A percentile compares a stretch with the other conserved stretches of the same genome.
Evolutionary conservation across 768 basidiomycete genomes (phyloP).

Genomic region (Galerina sulciceps): DNA sequence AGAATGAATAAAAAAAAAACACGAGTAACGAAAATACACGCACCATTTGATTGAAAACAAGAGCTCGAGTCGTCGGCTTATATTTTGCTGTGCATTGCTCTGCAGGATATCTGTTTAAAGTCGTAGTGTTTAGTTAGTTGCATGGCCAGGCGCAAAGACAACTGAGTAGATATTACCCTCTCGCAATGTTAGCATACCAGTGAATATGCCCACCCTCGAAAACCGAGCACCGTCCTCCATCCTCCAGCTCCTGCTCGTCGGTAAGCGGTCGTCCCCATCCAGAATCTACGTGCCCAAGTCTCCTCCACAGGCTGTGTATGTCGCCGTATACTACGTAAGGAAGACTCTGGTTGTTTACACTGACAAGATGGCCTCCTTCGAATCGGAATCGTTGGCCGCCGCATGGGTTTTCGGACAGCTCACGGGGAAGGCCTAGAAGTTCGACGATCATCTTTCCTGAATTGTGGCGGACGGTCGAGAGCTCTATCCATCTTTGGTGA

Average conservation of each 20-base stretch:
- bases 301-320: not conserved
- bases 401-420: not conserved
- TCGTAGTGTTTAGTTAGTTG: not conserved
- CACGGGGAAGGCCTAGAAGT: not conserved
- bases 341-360: not conserved
- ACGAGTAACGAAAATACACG: not conserved
- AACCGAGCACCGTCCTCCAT: constrained; percentile 1
- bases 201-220: constrained; percentile 4
- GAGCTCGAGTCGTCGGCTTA: not conserved
- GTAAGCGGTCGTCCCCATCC: constrained; percentile 2
- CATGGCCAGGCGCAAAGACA: not conserved
- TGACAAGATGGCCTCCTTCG: constrained; percentile 2
- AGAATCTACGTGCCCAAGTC: not conserved
- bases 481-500: constrained; percentile 1
- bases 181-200: not conserved
- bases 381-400: constrained; percentile 1
- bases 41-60: constrained; percentile 1
- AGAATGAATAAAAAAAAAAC: not conserved
- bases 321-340: constrained; percentile 1
- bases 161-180: not conserved
- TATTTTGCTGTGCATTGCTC: constrained; percentile 1
- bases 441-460: constrained; percentile 2
- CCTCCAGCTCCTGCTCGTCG: constrained; percentile 2
- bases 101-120: not conserved
- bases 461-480: not conserved